Evolutionary conservation across 495 filamentous ascomycete genomes (phyloP).

Genomic region (Copromyces sp.): DNA sequence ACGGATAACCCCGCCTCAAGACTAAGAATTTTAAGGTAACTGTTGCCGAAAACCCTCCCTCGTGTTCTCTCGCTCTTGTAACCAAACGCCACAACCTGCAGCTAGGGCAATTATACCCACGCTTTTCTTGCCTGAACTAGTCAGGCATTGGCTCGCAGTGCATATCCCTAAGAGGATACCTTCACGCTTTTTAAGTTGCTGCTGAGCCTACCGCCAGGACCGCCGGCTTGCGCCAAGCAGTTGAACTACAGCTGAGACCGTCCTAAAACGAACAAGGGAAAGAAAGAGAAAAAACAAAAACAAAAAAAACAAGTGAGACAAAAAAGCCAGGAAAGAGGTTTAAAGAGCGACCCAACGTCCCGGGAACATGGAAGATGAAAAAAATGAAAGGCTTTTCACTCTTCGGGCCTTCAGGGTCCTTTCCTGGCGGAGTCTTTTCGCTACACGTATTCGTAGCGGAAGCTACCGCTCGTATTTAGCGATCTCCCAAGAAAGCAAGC

Average conservation of each 20-base stretch:
- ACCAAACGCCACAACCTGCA: not conserved
- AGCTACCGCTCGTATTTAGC: not conserved
- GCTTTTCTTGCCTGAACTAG: not conserved
- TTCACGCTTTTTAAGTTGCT: not conserved
- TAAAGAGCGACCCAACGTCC: not conserved
- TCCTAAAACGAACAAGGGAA: not conserved
- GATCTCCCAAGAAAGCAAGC: not conserved
- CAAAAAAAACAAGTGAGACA: not conserved
- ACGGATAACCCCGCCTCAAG: not conserved
- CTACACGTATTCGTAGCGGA: not conserved
- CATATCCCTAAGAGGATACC: not conserved
- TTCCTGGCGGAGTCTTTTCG: not conserved
- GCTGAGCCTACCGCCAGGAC: not conserved
- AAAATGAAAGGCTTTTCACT: not conserved
- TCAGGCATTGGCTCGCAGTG: not conserved
- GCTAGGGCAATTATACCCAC: not conserved
- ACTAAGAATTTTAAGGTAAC: not conserved
- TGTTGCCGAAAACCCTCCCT: not conserved
- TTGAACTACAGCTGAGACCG: not conserved
- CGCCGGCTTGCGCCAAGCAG: not conserved
- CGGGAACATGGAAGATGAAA: not conserved
- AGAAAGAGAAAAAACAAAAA: not conserved
- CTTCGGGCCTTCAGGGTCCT: not conserved
- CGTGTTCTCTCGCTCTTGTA: not conserved
- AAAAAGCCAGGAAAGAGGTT: not conserved